Conservation (phyloP, 108 stramenopile species). For the Ochromonas danica region DNA sequence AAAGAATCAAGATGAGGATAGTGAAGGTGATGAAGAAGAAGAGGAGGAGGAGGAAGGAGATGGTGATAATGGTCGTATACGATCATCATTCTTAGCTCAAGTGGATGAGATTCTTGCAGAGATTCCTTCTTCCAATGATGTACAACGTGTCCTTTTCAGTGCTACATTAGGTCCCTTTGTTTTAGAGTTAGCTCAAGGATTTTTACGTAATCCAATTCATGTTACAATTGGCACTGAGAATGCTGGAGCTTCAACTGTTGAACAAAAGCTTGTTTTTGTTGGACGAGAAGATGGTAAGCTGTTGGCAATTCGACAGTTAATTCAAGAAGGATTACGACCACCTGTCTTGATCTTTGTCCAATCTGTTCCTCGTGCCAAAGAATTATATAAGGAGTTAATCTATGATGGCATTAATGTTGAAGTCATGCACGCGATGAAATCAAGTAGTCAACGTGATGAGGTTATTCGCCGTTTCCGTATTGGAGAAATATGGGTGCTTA, state of each 20-base stretch:
- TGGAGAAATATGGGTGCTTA: constrained; percentile 95
- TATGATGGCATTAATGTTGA: constrained; percentile 90
- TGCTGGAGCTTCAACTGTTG: constrained; percentile 59
- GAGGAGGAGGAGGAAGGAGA: constrained; percentile 40
- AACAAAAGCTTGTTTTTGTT: constrained; percentile 80
- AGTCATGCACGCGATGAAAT: constrained; percentile 86
- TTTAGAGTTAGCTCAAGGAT: constrained; percentile 71
- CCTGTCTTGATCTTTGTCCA: constrained; percentile 86
- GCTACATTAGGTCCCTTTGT: constrained; percentile 87
- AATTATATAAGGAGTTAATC: constrained; percentile 82
- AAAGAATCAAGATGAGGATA: constrained; percentile 6
- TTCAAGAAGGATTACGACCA: constrained; percentile 69
- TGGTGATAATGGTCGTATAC: not conserved
- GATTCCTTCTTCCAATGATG: constrained; percentile 59
- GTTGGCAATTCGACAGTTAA: constrained; percentile 69
- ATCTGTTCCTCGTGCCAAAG: constrained; percentile 90
- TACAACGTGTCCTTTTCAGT: constrained; percentile 85
- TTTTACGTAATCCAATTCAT: constrained; percentile 85
- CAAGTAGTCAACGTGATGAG: constrained; percentile 74
- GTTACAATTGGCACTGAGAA: constrained; percentile 68
- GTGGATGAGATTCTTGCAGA: constrained; percentile 83
- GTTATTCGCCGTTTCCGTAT: constrained; percentile 84
- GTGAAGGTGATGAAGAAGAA: constrained; percentile 11
- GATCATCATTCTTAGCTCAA: constrained; percentile 72
- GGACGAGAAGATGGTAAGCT: constrained; percentile 96